Percentiles rank a stretch among this genome's conserved stretches.
phyloP scores from a whole-genome alignment of 495 filamentous ascomycete species.

The Pyrenula aspistea region DNA sequence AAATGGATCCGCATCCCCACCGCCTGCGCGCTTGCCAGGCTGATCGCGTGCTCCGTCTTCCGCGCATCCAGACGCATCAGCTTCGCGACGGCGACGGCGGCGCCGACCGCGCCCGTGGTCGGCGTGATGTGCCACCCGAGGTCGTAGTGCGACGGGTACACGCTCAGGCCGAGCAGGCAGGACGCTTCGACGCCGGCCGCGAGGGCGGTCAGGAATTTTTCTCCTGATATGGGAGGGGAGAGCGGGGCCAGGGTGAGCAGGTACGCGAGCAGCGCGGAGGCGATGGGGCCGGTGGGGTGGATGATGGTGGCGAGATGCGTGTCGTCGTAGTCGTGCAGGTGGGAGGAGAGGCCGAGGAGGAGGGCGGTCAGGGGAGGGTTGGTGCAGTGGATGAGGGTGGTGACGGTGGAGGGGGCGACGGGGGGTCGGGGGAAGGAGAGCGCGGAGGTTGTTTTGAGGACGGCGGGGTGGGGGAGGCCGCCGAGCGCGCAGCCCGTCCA shows the following conservation, averaged over 20 bases:
- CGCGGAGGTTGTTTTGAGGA: conserved; percentile 28
- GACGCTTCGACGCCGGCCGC: conserved; percentile 38
- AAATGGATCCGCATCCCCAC: conserved; percentile 40
- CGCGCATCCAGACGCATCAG: conserved; percentile 21
- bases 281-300: conserved; percentile 39
- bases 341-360: conserved; percentile 40
- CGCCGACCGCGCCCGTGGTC: conserved; percentile 38
- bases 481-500: conserved; percentile 39
- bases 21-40: conserved; percentile 38
- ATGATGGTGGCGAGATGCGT: conserved; percentile 45
- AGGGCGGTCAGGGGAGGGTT: conserved; percentile 22
- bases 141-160: conserved; percentile 43
- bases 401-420: conserved; percentile 1
- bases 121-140: conserved; percentile 45
- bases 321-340: conserved; percentile 46
- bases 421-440: conserved; percentile 27
- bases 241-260: conserved; percentile 19
- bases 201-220: conserved; percentile 36
- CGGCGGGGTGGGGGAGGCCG: conserved; percentile 31
- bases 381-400: conserved; percentile 24
- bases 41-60: conserved; percentile 37
- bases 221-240: conserved; percentile 22
- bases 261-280: conserved; percentile 30
- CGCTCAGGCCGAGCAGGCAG: conserved; percentile 34
- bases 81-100: conserved; percentile 35